These are phyloP conservation scores for Albugo candida DNA, from an alignment of 352 stramenopile genomes.

Conservation along the genomic window DNA sequence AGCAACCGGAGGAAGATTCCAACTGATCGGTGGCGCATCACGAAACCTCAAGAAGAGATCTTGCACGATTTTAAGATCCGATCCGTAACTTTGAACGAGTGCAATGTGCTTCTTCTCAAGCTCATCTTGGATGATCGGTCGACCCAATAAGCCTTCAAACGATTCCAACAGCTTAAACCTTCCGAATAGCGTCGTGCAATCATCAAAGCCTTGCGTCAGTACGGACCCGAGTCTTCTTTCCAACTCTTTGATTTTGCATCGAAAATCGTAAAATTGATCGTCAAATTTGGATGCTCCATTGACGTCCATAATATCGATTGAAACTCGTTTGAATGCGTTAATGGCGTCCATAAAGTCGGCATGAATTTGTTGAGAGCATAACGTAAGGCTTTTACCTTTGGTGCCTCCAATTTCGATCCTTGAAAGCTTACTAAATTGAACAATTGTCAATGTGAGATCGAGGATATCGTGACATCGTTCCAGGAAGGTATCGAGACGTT, in stretches of 20 bases:
- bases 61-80: constrained; percentile 93
- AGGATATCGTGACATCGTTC: constrained; percentile 96
- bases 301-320: constrained; percentile 97
- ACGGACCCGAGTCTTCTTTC: constrained; percentile 92
- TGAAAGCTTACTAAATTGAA: constrained; percentile 95
- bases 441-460: constrained; percentile 94
- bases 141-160: constrained; percentile 90
- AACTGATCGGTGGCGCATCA: constrained; percentile 84
- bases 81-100: constrained; percentile 90
- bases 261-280: constrained; percentile 95
- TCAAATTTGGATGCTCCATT: constrained; percentile 88
- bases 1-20: constrained; percentile 90
- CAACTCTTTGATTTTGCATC: constrained; percentile 95
- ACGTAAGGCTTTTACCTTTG: constrained; percentile 89
- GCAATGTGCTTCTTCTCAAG: constrained; percentile 95
- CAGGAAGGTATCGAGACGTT: constrained; percentile 92
- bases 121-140: constrained; percentile 92
- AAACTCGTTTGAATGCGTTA: constrained; percentile 88
- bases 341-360: constrained; percentile 89
- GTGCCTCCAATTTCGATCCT: constrained; percentile 96
- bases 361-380: constrained; percentile 90
- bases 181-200: constrained; percentile 92
- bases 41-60: constrained; percentile 91
- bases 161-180: constrained; percentile 96
- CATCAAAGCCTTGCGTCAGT: constrained; percentile 92